A percentile compares a stretch with the other conserved stretches of the same genome.
These are phyloP conservation scores for Arbutus unedo DNA, from an alignment of 148 eudicot genomes.

Conservation along the genomic window DNA sequence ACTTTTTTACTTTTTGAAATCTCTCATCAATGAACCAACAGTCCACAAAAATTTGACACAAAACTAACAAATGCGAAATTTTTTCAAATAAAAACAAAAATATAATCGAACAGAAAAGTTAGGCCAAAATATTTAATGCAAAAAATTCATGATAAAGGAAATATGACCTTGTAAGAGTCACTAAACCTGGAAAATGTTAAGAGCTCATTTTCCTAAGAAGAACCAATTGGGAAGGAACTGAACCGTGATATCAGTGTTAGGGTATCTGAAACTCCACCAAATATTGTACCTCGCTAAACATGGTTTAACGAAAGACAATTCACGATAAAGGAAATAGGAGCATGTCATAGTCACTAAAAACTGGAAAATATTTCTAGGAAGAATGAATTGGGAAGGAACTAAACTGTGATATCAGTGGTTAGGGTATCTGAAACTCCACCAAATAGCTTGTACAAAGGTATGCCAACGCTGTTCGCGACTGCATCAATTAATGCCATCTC, in stretches of 20 bases:
- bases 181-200: background rate
- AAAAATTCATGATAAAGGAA: background rate
- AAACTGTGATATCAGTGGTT: constrained; percentile 81
- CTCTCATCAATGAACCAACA: no score
- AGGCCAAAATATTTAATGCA: no score
- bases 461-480: constrained; percentile 69
- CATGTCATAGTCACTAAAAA: background rate
- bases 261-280: constrained; percentile 77
- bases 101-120: no score
- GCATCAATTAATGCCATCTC: constrained; percentile 98
- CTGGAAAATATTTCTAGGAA: background rate
- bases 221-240: constrained; percentile 21
- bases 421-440: constrained; percentile 75
- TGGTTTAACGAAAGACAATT: background rate
- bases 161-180: background rate
- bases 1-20: no score
- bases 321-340: background rate
- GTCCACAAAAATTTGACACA: no score
- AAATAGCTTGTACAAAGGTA: constrained; percentile 80
- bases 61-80: no score
- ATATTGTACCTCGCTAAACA: constrained; percentile 19
- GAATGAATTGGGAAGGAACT: constrained; percentile 21
- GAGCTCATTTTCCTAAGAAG: background rate
- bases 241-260: constrained; percentile 85
- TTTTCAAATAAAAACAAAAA: no score